Base-by-base conservation (phyloP, 1,284 basidiomycete species). In the Rhodotorula sp. region DNA sequence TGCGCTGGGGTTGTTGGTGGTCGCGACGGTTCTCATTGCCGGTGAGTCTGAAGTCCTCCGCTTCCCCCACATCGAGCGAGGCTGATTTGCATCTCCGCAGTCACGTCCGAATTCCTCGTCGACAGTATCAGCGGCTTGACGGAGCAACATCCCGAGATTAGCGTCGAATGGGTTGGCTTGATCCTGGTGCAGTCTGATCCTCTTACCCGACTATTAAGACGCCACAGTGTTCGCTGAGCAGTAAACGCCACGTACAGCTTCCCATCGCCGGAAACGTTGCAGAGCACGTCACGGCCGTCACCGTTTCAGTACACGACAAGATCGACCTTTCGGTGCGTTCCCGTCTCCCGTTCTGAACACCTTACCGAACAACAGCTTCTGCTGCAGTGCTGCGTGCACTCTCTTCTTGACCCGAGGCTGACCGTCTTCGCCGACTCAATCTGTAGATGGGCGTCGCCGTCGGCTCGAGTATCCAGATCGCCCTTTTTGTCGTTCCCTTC, bases 401-500 rank as follows among this genome's bases (percentile, higher is more conserved):
- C n/a, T n/a, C 34, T 10, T 24, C 5, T 15, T 11, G 26, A 30
- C 11, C 26, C n/a, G n/a, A 16, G n/a, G n/a, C 51, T 7, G 7
- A 28, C 18, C 1, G 0, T 2, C 7, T 11, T 16, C 9, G 30
- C 52, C 85, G 91, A 91, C 57, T 86, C 86, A 65, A 82, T 90
- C 20, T 13, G 13, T 86, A 86, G 76, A 82, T 92, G 65, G 87
- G 88, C 62, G 91, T 94, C 62, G 92, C 93, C 11, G 89, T 93
- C 48, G 92, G 91, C n/a, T 91, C 90, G 22, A 91, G 89, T 70
- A 92, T 95, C 71, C 93, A 96, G 87, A 91, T 92, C 66, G 88
- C 91, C 1, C 84, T 94, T 62, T 78, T 93, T 78, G 87, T 92
- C 50, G 87, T 92, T 75, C 90, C 90, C 80, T 88, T 87, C 44